Conservation (phyloP, 768 basidiomycete species). For the Psilocybe azurescens region DNA sequence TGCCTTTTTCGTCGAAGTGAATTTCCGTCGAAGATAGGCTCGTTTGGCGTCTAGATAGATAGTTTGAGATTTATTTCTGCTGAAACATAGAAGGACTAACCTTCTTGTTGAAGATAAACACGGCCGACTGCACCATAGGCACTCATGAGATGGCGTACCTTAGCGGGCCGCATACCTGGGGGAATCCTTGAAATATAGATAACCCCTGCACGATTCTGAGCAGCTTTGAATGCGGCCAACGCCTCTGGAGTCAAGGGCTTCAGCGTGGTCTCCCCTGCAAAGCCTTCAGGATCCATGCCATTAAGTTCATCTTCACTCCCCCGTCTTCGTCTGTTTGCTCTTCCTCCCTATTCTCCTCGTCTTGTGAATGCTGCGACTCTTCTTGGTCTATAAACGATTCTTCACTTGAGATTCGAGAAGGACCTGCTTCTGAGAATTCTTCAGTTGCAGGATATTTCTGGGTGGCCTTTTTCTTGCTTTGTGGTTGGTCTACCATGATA, state of each 20-base stretch:
- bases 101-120: conserved; percentile 94
- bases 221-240: conserved; percentile 73
- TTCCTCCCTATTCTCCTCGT: conserved; percentile 26
- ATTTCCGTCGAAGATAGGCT: conserved; percentile 83
- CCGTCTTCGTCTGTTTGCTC: conserved; percentile 31
- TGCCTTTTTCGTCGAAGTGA: conserved; percentile 81
- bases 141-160: conserved; percentile 93
- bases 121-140: conserved; percentile 89
- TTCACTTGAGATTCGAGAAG: conserved; percentile 18
- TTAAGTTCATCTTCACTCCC: conserved; percentile 36
- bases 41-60: conserved; percentile 71
- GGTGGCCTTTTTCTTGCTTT: neutral
- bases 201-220: conserved; percentile 80
- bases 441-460: neutral
- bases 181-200: conserved; percentile 96
- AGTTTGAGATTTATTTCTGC: conserved; percentile 4
- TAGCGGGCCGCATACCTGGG: conserved; percentile 96
- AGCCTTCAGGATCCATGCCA: conserved; percentile 65
- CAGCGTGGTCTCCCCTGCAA: conserved; percentile 64
- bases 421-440: conserved; percentile 20
- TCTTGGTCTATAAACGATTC: neutral
- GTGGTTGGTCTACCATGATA: conserved; percentile 4
- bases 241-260: conserved; percentile 80
- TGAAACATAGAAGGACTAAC: conserved; percentile 41
- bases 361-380: conserved; percentile 27